A percentile compares a stretch with the other conserved stretches of the same genome.
Conservation (phyloP, 176 grass and related monocot genomes). For the Tillandsia fasciculata region DNA sequence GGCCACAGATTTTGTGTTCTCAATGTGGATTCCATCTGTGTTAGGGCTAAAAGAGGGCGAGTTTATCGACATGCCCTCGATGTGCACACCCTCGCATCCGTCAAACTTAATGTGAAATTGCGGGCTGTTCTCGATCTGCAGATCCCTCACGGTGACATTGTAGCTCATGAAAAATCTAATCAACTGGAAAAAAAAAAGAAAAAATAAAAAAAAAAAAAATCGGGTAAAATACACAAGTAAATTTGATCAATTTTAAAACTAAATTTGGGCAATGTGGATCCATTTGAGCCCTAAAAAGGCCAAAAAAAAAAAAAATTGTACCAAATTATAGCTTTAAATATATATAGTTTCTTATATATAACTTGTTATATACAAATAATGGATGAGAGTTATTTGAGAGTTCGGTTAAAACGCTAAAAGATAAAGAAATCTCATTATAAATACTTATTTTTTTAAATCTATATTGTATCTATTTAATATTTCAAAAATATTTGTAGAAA, state of each 20-base stretch:
- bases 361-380: too few species aligned
- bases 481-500: too few species aligned
- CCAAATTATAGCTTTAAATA: neutral
- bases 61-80: conserved; percentile 42
- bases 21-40: conserved; percentile 80
- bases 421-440: too few species aligned
- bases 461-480: too few species aligned
- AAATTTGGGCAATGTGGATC: conserved; percentile 43
- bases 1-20: conserved; percentile 51
- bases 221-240: neutral
- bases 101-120: conserved; percentile 87
- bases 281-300: conserved; percentile 53
- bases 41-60: conserved; percentile 66
- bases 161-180: conserved; percentile 52
- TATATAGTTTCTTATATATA: too few species aligned
- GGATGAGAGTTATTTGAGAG: neutral
- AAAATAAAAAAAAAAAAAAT: too few species aligned
- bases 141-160: conserved; percentile 35
- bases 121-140: conserved; percentile 64
- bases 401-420: too few species aligned
- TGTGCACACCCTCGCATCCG: conserved; percentile 38
- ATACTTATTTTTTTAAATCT: too few species aligned
- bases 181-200: conserved; percentile 43
- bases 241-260: conserved; percentile 1
- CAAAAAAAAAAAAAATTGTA: neutral